phyloP scores from a whole-genome alignment of 192 early-diverging fungal species.

The Dispira parvispora region DNA sequence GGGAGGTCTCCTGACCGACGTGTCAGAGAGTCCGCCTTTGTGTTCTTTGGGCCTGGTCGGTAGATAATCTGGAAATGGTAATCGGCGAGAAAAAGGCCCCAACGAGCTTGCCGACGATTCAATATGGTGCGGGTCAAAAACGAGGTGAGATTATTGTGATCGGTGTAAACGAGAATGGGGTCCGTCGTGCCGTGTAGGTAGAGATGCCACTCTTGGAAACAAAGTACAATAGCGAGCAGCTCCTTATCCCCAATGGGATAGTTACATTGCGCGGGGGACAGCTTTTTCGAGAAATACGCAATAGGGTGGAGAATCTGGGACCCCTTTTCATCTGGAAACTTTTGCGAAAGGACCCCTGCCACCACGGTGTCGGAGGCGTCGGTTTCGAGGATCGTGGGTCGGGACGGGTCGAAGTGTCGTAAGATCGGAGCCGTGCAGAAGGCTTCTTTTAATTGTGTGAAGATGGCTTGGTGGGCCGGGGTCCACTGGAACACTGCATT shows the following conservation, averaged over 20 bases:
- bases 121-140: conserved; percentile 16
- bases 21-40: conserved; percentile 17
- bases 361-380: conserved; percentile 21
- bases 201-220: conserved; percentile 20
- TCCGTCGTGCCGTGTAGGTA: conserved; percentile 15
- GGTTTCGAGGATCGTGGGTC: no score
- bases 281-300: conserved; percentile 16
- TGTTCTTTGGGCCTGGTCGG: conserved; percentile 16
- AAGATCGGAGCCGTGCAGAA: no score
- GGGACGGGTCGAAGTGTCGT: conserved; percentile 13
- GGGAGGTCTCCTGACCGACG: no score
- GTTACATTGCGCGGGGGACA: conserved; percentile 16
- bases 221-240: conserved; percentile 22
- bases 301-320: conserved; percentile 17
- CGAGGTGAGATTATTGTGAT: conserved; percentile 26
- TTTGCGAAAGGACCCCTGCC: conserved; percentile 21
- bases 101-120: conserved; percentile 19
- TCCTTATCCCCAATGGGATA: conserved; percentile 25
- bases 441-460: conserved; percentile 15
- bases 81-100: conserved; percentile 13
- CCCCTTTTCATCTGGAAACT: not conserved
- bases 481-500: not conserved
- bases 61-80: conserved; percentile 15
- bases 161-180: conserved; percentile 17
- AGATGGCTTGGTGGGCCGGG: conserved; percentile 9